Base-by-base conservation (phyloP, 2,329 filamentous ascomycete genomes). In the Colletotrichum sp. region DNA sequence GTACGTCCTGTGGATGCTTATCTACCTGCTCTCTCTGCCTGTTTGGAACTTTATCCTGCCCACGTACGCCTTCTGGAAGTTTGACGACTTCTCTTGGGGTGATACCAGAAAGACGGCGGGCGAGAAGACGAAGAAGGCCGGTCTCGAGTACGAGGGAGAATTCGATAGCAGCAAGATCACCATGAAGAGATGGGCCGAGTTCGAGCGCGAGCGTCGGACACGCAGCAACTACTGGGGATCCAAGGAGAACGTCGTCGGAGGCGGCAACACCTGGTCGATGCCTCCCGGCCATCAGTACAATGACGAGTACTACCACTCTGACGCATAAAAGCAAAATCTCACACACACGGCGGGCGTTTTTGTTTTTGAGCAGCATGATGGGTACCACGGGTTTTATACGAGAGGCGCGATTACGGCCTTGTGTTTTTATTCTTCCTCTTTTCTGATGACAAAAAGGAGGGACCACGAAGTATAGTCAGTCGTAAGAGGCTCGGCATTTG, bases 141-240 rank as follows among this genome's bases (percentile, higher is more conserved):
- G 95, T 36, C 93, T 96, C 77, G 96, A 96, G 82, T 94, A 94
- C 78, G 95, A 98, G 85, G 97, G 97, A 78, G 97, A 99, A 85
- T 99, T 99, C 81, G 98, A 99, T 85, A 98, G 94, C 85, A 98
- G 94, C 85, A 98, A 98, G 91, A 99, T 99, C 83, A 98, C 96
- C 48, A 99, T 99, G 97, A 98, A 98, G 90, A 89, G 97, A 80
- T 99, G 97, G 97, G 94, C 93, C 78, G 97, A 99, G 86, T 99
- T 99, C 83, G 97, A 99, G 88, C 88, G 91, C 21, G 91, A 92
- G 77, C 89, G 90, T 77, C 87, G 91, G 36, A 82, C 84, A 67
- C 86, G 85, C 78, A 86, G 82, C 80, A 86, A 86, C 77, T 90
- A 89, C 83, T 91, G 89, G 88, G 87, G 86, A 21, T 87, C 87